Conservation (phyloP, 768 basidiomycete genomes). For the Fomitopsis serialis region DNA sequence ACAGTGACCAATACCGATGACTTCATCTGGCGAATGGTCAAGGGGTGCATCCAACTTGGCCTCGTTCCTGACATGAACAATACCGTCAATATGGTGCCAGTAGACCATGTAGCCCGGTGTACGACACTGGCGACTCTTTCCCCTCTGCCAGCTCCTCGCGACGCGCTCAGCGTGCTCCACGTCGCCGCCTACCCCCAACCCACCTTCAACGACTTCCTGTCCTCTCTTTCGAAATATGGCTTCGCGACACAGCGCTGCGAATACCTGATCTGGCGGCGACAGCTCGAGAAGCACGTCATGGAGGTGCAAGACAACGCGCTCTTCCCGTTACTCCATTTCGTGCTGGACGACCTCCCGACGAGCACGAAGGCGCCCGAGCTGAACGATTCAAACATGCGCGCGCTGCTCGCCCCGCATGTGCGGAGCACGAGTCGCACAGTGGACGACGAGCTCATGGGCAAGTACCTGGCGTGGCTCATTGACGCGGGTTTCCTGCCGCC, state of each 20-base stretch:
- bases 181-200: slow-evolving; percentile 82
- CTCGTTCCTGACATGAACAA: slow-evolving; percentile 97
- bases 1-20: slow-evolving; percentile 99
- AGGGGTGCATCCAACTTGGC: slow-evolving; percentile 98
- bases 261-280: slow-evolving; percentile 87
- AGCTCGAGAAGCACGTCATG: slow-evolving; percentile 93
- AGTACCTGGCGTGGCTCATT: slow-evolving; percentile 91
- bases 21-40: slow-evolving; percentile 96
- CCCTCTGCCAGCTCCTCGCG: slow-evolving; percentile 36
- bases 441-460: slow-evolving; percentile 69
- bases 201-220: slow-evolving; percentile 85
- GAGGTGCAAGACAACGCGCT: slow-evolving; percentile 93
- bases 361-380: slow-evolving; percentile 91
- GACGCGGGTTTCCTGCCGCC: slow-evolving; percentile 73
- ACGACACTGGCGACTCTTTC: slow-evolving; percentile 68
- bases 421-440: slow-evolving; percentile 51
- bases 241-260: slow-evolving; percentile 76
- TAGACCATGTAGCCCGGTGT: slow-evolving; percentile 90
- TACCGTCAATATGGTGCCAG: slow-evolving; percentile 96
- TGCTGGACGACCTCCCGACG: slow-evolving; percentile 94
- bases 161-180: slow-evolving; percentile 61
- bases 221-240: slow-evolving; percentile 70
- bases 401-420: slow-evolving; percentile 45
- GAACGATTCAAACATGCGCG: slow-evolving; percentile 79
- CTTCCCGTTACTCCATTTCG: slow-evolving; percentile 95